A percentile compares a stretch with the other conserved stretches of the same genome.
Conservation (phyloP, 148 eudicot genomes). For the Heliosperma pusillum region DNA sequence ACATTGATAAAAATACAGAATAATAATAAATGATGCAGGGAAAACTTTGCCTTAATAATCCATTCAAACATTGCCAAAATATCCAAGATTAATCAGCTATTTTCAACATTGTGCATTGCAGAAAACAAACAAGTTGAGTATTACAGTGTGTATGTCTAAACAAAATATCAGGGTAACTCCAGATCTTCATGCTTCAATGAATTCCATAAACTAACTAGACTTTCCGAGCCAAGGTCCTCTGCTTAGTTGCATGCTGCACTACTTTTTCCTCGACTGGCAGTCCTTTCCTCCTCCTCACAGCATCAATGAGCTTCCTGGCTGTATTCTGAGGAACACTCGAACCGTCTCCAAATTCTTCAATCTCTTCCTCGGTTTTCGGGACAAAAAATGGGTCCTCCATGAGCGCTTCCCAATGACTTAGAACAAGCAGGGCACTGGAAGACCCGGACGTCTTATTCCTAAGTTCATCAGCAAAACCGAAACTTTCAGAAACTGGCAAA, state of each 20-base stretch:
- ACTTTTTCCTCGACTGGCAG: constrained; percentile 92
- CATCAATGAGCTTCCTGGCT: constrained; percentile 82
- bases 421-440: constrained; percentile 80
- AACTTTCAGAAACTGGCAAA: constrained; percentile 85
- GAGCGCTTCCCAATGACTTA: constrained; percentile 89
- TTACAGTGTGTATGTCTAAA: background rate
- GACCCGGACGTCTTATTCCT: constrained; percentile 90
- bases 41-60: too few species aligned
- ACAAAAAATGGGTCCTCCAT: constrained; percentile 90
- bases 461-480: constrained; percentile 90
- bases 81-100: background rate
- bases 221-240: constrained; percentile 84
- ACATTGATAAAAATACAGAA: too few species aligned
- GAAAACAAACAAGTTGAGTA: background rate
- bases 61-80: background rate
- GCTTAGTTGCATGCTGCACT: constrained; percentile 92
- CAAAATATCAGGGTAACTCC: background rate
- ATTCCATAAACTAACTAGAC: constrained; percentile 38
- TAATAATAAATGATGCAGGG: too few species aligned
- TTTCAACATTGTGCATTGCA: background rate
- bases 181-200: too few species aligned
- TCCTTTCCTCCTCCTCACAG: constrained; percentile 85
- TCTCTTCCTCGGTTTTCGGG: constrained; percentile 90
- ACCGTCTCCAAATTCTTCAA: constrained; percentile 96
- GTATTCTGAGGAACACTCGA: constrained; percentile 70